A percentile compares a stretch with the other conserved stretches of the same genome.
Evolutionary conservation across 371 early-diverging fungal species (phyloP).

Genomic region (Batrachochytrium dendrobatidis): DNA sequence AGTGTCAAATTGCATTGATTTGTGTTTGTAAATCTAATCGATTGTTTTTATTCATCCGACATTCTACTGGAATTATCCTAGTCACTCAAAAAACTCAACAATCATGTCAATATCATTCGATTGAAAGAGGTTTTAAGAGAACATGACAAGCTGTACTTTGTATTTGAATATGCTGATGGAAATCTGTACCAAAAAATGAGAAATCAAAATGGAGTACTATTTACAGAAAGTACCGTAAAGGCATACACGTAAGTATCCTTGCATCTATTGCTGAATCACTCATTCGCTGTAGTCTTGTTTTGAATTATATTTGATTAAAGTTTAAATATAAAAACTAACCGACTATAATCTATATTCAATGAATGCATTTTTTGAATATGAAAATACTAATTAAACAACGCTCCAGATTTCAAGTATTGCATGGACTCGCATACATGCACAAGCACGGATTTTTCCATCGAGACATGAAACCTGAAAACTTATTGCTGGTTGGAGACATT

Average conservation of each 20-base stretch:
- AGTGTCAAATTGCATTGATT: no score
- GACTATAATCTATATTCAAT: no score
- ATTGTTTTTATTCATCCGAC: constrained; percentile 4
- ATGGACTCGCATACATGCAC: constrained; percentile 83
- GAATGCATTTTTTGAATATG: no score
- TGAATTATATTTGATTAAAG: no score
- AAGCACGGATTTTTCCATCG: constrained; percentile 84
- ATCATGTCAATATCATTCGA: constrained; percentile 76
- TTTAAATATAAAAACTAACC: no score
- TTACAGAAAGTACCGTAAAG: constrained; percentile 53
- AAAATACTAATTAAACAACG: no score
- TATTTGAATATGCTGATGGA: constrained; percentile 92
- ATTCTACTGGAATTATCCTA: constrained; percentile 18
- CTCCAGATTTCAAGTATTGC: constrained; percentile 71
- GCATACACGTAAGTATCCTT: constrained; percentile 30
- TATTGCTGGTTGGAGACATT: constrained; percentile 35
- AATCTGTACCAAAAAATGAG: constrained; percentile 83
- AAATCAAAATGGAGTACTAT: constrained; percentile 49
- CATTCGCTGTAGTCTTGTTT: constrained; percentile 23
- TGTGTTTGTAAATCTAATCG: neutral
- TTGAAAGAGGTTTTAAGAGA: constrained; percentile 75
- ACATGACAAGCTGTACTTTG: constrained; percentile 74
- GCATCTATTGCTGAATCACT: no score
- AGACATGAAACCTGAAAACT: constrained; percentile 83
- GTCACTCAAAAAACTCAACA: constrained; percentile 57